A percentile compares a stretch with the other conserved stretches of the same genome.
These are phyloP conservation scores for Reutealis trisperma DNA, from an alignment of 345 rosid species.

Conservation along the genomic window DNA sequence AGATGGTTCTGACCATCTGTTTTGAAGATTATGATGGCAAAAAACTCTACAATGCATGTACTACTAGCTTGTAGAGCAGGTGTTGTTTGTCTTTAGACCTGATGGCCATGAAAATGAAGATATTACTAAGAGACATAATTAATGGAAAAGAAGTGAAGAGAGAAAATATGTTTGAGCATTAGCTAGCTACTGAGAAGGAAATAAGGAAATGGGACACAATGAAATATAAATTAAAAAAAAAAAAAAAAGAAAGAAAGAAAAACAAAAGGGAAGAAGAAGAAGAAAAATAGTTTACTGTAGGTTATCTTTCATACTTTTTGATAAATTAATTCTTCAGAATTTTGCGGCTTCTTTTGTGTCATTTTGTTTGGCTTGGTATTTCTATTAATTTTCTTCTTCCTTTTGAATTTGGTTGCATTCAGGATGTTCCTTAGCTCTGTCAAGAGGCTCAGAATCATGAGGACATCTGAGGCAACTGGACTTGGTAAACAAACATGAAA, in stretches of 20 bases:
- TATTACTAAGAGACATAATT: not conserved
- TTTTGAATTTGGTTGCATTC: conserved; percentile 19
- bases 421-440: conserved; percentile 84
- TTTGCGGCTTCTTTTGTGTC: not conserved
- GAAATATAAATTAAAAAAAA: not conserved
- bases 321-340: not conserved
- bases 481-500: conserved; percentile 42
- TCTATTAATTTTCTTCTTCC: not conserved
- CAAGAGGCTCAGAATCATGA: conserved; percentile 88
- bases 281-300: not conserved
- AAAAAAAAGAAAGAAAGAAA: not conserved
- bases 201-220: not conserved
- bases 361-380: not conserved
- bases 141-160: not conserved
- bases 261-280: too few relatives aligned
- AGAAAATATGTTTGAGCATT: not conserved
- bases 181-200: not conserved
- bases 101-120: not conserved
- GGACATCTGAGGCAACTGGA: conserved; percentile 79
- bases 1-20: not conserved
- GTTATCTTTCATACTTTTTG: not conserved
- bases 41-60: not conserved
- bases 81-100: not conserved
- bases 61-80: not conserved
- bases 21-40: conserved; percentile 2